Conservation (phyloP, 1,284 basidiomycete species). For the Naganishia sp. region DNA sequence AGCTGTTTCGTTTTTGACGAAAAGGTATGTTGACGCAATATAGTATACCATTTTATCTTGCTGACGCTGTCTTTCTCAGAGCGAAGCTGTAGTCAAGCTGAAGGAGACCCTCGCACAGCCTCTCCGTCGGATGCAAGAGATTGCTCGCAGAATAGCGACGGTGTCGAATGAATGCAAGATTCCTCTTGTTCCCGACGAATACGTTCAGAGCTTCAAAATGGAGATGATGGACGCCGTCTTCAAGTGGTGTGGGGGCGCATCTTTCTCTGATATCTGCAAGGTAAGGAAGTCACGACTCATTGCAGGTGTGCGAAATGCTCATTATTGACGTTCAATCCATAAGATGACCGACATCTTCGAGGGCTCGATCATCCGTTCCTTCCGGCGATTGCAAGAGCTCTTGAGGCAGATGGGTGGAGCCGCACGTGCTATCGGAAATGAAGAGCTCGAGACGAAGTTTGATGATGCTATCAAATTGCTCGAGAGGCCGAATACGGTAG, state of each 20-base stretch:
- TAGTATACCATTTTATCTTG: constrained; percentile 1
- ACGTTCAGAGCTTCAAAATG: constrained; percentile 94
- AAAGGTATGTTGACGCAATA: constrained; percentile 64
- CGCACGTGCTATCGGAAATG: constrained; percentile 93
- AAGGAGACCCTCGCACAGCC: constrained; percentile 92
- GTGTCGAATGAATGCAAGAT: constrained; percentile 93
- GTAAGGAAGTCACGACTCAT: constrained; percentile 54
- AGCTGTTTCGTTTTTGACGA: constrained; percentile 98
- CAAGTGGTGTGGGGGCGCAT: constrained; percentile 97
- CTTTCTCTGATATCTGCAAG: constrained; percentile 95
- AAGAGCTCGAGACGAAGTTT: constrained; percentile 88
- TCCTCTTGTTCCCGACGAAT: constrained; percentile 86
- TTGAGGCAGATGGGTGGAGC: constrained; percentile 93
- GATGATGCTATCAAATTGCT: constrained; percentile 83
- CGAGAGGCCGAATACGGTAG: constrained; percentile 87
- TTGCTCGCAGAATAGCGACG: constrained; percentile 90
- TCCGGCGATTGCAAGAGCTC: constrained; percentile 89
- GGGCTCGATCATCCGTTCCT: constrained; percentile 89
- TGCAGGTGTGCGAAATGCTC: not conserved
- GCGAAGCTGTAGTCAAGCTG: constrained; percentile 80
- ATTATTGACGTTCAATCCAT: not conserved
- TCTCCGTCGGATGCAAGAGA: constrained; percentile 90
- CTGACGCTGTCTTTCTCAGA: constrained; percentile 58
- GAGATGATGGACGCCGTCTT: constrained; percentile 97
- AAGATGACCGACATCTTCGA: constrained; percentile 96